Percentiles rank a stretch among this genome's conserved stretches.
Evolutionary conservation across 2,329 filamentous ascomycete species (phyloP).

Genomic region (Colletotrichum costaricense): DNA sequence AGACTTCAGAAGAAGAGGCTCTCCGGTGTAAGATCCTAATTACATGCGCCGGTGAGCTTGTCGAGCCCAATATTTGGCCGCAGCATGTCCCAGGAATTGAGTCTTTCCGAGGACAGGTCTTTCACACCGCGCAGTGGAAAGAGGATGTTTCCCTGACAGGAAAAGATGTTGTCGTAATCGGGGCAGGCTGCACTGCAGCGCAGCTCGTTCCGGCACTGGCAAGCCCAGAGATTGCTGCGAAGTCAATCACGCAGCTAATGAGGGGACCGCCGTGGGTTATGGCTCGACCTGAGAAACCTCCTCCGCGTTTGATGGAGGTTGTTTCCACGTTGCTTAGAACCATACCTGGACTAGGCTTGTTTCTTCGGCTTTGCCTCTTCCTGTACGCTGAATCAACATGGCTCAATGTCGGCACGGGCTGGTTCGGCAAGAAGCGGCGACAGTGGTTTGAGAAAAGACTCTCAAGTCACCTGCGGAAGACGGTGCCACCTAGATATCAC

Average conservation of each 20-base stretch:
- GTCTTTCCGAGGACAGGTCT: constrained; percentile 12
- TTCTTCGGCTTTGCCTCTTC: constrained; percentile 58
- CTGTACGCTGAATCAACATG: constrained; percentile 43
- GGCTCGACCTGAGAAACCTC: constrained; percentile 42
- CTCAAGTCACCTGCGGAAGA: constrained; percentile 56
- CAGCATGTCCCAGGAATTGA: background rate
- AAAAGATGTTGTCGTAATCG: constrained; percentile 63
- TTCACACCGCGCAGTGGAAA: constrained; percentile 54
- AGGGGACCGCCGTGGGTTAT: constrained; percentile 56
- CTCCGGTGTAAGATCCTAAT: constrained; percentile 1
- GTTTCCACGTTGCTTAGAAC: constrained; percentile 49
- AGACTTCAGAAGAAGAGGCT: background rate
- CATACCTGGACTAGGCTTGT: constrained; percentile 56
- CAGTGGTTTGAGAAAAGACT: constrained; percentile 34
- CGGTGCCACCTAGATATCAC: constrained; percentile 68
- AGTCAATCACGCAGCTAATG: constrained; percentile 50
- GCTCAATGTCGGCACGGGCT: constrained; percentile 6
- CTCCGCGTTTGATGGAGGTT: constrained; percentile 34
- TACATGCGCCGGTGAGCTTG: background rate
- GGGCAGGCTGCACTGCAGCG: constrained; percentile 64
- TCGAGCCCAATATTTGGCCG: background rate
- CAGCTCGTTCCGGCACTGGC: constrained; percentile 56
- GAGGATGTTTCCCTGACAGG: constrained; percentile 56
- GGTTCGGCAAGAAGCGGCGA: constrained; percentile 1
- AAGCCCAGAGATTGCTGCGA: constrained; percentile 47